Conservation (phyloP, 768 basidiomycete genomes). For the Clathrus columnatus region DNA sequence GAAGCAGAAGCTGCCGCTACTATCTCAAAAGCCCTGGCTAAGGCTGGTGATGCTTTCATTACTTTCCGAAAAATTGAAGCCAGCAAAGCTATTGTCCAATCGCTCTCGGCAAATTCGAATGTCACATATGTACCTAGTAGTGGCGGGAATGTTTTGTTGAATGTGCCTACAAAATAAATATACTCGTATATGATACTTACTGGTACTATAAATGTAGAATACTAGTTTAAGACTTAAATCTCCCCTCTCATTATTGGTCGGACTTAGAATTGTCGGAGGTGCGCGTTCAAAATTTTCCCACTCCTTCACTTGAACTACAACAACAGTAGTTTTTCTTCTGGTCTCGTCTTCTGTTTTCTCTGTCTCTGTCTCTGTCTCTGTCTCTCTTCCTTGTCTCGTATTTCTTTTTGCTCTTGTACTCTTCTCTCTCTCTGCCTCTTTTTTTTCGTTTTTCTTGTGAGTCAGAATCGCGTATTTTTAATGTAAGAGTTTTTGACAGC, state of each 20-base stretch:
- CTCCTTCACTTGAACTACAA: conserved; percentile 10
- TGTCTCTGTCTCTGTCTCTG: conserved; percentile 25
- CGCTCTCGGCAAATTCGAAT: conserved; percentile 68
- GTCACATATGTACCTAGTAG: conserved; percentile 85
- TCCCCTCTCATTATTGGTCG: neutral
- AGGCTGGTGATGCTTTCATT: conserved; percentile 94
- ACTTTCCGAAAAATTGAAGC: conserved; percentile 95
- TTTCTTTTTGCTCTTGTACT: conserved; percentile 29
- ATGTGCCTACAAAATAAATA: conserved; percentile 51
- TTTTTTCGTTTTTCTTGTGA: neutral
- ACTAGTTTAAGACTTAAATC: neutral
- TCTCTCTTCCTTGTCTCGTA: conserved; percentile 38
- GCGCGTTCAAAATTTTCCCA: conserved; percentile 6
- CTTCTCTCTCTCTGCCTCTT: conserved; percentile 13
- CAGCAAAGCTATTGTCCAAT: conserved; percentile 91
- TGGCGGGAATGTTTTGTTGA: conserved; percentile 72
- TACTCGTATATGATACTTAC: neutral
- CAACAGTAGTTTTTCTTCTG: conserved; percentile 18
- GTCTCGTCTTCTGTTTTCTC: conserved; percentile 25
- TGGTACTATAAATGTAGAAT: neutral
- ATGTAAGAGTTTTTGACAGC: conserved; percentile 16
- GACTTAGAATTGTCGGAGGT: conserved; percentile 1
- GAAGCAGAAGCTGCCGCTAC: conserved; percentile 96
- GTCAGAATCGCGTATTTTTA: neutral
- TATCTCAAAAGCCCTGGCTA: conserved; percentile 83